These are phyloP conservation scores for Myxozyma melibiosi DNA, from an alignment of 805 yeast genomes.

Conservation along the genomic window DNA sequence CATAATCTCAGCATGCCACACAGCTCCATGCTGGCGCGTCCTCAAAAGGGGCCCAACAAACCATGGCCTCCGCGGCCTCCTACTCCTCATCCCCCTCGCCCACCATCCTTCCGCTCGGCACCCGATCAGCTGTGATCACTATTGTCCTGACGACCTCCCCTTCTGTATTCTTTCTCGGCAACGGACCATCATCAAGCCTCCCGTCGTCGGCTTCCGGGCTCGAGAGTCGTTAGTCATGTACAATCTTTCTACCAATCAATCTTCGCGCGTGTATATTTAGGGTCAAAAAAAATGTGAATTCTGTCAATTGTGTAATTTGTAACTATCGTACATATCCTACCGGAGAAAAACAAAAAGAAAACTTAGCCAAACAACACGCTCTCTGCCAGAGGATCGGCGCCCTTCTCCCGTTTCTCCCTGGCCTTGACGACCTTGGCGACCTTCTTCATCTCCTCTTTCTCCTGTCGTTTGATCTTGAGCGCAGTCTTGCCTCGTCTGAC, in stretches of 20 bases:
- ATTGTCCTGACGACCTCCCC: background rate
- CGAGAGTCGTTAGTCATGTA: too few species aligned
- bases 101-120: background rate
- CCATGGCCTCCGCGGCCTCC: conserved; percentile 30
- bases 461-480: conserved; percentile 75
- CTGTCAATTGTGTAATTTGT: background rate
- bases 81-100: conserved; percentile 24
- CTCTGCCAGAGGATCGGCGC: conserved; percentile 28
- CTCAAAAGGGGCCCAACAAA: background rate
- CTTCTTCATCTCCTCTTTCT: conserved; percentile 38
- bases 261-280: too few species aligned
- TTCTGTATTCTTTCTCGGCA: too few species aligned
- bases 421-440: conserved; percentile 16
- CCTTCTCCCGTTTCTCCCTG: conserved; percentile 20
- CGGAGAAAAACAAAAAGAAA: background rate
- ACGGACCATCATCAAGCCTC: background rate
- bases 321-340: background rate
- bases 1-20: too few species aligned
- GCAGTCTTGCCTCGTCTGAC: conserved; percentile 74
- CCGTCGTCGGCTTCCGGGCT: too few species aligned
- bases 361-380: conserved; percentile 20
- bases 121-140: background rate
- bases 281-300: background rate
- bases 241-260: too few species aligned
- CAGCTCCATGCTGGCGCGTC: too few species aligned